phyloP scores from a whole-genome alignment of 2,329 filamentous ascomycete species.

The Pyrenochaeta sp. region DNA sequence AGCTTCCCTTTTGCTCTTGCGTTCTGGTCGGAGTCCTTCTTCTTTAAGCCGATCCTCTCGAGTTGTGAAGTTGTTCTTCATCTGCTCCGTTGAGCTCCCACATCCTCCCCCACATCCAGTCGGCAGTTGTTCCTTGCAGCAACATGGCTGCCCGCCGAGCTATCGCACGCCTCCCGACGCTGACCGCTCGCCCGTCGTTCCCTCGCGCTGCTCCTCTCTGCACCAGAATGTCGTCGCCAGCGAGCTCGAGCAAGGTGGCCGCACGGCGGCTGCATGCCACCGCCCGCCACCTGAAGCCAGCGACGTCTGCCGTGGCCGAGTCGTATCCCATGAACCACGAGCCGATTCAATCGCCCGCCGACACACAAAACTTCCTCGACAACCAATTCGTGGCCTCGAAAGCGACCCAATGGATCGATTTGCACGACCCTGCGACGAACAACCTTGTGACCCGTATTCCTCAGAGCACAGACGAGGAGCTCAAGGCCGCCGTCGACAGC shows the following conservation, averaged over 20 bases:
- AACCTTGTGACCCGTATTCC: conserved; percentile 84
- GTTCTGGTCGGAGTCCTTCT: conserved; percentile 1
- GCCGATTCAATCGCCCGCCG: conserved; percentile 69
- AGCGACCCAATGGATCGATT: conserved; percentile 76
- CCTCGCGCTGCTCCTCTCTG: conserved; percentile 45
- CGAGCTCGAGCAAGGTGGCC: conserved; percentile 49
- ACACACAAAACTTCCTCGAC: conserved; percentile 83
- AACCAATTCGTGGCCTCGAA: conserved; percentile 76
- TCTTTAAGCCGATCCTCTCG: background rate
- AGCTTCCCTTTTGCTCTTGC: conserved; percentile 3
- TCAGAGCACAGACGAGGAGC: conserved; percentile 79
- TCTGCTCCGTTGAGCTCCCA: conserved; percentile 10
- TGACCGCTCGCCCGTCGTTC: conserved; percentile 48
- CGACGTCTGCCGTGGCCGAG: conserved; percentile 59
- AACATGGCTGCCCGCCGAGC: conserved; percentile 57
- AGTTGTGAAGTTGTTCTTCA: background rate
- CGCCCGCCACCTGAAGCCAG: conserved; percentile 58
- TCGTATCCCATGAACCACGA: conserved; percentile 76
- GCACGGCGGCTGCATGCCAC: conserved; percentile 63
- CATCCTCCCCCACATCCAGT: conserved; percentile 11
- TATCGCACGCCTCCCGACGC: conserved; percentile 51
- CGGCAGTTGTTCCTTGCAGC: conserved; percentile 24
- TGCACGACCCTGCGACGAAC: conserved; percentile 85
- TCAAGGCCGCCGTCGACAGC: conserved; percentile 76
- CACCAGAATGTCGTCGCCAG: conserved; percentile 49